A percentile compares a stretch with the other conserved stretches of the same genome.
These are phyloP conservation scores for Tulasnella sp. DNA, from an alignment of 768 basidiomycete species.

Conservation along the genomic window DNA sequence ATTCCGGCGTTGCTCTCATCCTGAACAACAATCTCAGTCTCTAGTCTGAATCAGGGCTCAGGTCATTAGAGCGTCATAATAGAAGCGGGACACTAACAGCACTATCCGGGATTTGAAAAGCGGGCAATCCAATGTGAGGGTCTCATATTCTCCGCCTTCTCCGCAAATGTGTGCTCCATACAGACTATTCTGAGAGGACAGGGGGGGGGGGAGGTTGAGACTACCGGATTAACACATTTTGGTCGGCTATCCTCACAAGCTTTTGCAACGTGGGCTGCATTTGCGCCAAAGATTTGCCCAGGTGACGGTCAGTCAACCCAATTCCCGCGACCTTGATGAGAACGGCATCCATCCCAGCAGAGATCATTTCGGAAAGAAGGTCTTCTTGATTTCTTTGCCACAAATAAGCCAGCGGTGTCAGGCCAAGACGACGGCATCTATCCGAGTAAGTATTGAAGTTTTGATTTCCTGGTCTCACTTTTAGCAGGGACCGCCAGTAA, in stretches of 20 bases:
- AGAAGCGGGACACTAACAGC: constrained; percentile 36
- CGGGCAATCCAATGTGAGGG: constrained; percentile 79
- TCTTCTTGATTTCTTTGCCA: constrained; percentile 91
- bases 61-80: background rate
- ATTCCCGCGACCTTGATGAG: constrained; percentile 96
- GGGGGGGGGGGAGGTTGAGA: background rate
- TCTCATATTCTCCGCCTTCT: constrained; percentile 98
- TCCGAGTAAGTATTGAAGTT: background rate
- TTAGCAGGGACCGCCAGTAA: constrained; percentile 1
- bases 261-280: constrained; percentile 63
- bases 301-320: constrained; percentile 64
- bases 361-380: constrained; percentile 78
- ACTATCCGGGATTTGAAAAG: constrained; percentile 69
- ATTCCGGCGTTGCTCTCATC: constrained; percentile 76
- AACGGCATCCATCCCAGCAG: constrained; percentile 62
- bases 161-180: constrained; percentile 94
- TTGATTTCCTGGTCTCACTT: background rate
- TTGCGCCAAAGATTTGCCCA: constrained; percentile 60
- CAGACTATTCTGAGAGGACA: constrained; percentile 43
- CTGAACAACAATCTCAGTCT: constrained; percentile 61
- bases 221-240: background rate
- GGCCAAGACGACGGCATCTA: constrained; percentile 68
- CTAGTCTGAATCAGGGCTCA: constrained; percentile 32
- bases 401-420: constrained; percentile 76
- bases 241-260: constrained; percentile 37